phyloP scores from a whole-genome alignment of 768 basidiomycete species.

The Xanthoconium stramineum region DNA sequence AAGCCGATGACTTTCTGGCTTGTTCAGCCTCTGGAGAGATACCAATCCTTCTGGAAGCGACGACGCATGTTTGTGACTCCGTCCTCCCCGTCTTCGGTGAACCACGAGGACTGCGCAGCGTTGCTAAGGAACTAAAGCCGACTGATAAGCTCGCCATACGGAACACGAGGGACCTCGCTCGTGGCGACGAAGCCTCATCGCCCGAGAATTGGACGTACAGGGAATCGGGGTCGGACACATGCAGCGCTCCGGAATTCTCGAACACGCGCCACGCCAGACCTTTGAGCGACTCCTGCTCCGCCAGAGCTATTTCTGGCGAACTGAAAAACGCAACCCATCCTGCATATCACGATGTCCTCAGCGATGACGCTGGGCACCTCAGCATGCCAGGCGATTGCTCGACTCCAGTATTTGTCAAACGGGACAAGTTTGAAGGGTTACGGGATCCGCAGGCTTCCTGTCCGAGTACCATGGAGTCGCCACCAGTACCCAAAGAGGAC shows the following conservation, averaged over 20 bases:
- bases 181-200: neutral
- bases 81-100: neutral
- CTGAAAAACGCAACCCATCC: neutral
- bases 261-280: slow-evolving; percentile 1
- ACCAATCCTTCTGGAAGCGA: slow-evolving; percentile 44
- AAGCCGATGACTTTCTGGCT: slow-evolving; percentile 34
- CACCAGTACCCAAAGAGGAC: slow-evolving; percentile 14
- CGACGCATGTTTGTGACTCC: slow-evolving; percentile 7
- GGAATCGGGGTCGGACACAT: neutral
- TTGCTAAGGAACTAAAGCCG: slow-evolving; percentile 4
- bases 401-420: neutral
- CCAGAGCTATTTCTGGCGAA: neutral
- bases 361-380: neutral
- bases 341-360: neutral
- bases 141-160: neutral
- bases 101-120: neutral
- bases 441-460: slow-evolving; percentile 15
- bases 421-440: neutral
- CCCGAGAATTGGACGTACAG: slow-evolving; percentile 3
- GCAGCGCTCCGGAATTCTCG: neutral
- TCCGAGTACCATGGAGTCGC: slow-evolving; percentile 12
- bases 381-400: neutral
- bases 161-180: neutral
- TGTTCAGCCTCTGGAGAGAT: slow-evolving; percentile 47
- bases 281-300: neutral